Percentiles rank a stretch among this genome's conserved stretches.
Conservation (phyloP, 495 filamentous ascomycete genomes). For the Penicillium atrosanguineum region DNA sequence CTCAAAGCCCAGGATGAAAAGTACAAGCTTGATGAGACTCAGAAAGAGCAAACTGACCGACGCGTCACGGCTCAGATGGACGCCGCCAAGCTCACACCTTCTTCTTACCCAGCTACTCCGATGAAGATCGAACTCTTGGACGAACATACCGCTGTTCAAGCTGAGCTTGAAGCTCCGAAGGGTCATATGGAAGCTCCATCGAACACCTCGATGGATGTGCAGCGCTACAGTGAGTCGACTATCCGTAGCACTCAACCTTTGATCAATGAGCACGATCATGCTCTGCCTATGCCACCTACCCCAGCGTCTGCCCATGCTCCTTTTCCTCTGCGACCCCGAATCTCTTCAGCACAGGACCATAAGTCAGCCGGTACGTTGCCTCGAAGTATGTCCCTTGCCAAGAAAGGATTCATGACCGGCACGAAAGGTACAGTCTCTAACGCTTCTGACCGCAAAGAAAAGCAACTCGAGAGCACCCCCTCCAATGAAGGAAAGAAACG, state of each 20-base stretch:
- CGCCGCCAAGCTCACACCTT: neutral
- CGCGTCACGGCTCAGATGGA: neutral
- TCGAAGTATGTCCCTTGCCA: slow-evolving; percentile 11
- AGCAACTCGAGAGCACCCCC: neutral
- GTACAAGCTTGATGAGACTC: neutral
- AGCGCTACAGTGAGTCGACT: neutral
- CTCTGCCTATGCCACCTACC: neutral
- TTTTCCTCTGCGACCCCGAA: neutral
- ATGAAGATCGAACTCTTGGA: neutral
- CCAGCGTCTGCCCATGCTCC: neutral
- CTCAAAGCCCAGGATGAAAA: slow-evolving; percentile 1
- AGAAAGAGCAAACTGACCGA: neutral
- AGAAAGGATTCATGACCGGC: slow-evolving; percentile 6
- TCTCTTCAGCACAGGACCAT: neutral
- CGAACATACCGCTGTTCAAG: neutral
- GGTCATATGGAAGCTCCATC: neutral
- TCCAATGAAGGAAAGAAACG: slow-evolving; percentile 18
- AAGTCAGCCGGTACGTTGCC: neutral
- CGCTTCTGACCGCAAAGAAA: neutral
- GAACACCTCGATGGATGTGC: neutral
- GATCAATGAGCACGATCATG: neutral
- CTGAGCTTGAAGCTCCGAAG: neutral
- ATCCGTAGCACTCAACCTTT: neutral
- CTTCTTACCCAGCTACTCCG: neutral
- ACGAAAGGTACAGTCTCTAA: neutral